Base-by-base conservation (phyloP, 495 filamentous ascomycete genomes). In the Jackrogersella multiformis region DNA sequence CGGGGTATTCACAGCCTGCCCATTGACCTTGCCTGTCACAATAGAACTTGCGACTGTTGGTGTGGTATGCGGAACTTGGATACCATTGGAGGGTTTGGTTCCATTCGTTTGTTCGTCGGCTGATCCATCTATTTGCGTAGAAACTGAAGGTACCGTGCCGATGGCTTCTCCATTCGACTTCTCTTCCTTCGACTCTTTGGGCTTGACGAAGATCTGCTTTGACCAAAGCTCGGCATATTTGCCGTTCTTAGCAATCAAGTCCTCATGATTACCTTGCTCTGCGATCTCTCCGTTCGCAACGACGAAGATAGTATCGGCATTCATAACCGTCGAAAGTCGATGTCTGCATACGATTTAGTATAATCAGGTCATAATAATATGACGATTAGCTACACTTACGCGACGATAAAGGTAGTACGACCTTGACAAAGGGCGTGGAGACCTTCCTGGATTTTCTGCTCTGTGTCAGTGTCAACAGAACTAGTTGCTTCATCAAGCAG, bases 271-370 rank as follows among this genome's bases (percentile, higher is more conserved):
- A 7, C 90, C 88, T 44, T 85, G 79, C 75, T 92, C 88, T 3
- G 86, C 78, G 61, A 90, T 84, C 59, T 85, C 77, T 10, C 89
- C 90, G 34, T 89, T 82, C 53, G 85, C 81, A 52, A 91, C 79
- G 18, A 91, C 88, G 51, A 90, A 78, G 61, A 91, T 90, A 46
- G 80, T 79, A 57, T 91, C 87, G 13, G 87, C 88, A 66, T 87
- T 86, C 86, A 89, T 86, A 53, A 89, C 88, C 6, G 87, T 92
- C 7, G 87, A 91, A 49, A 90, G 79, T 18, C 87, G 88, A 76
- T 90, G 89, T 0, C 82, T 85, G 64, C 0, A 1, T 38, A 4
- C 63, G 55, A 18, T 39, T 65, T 36, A 72, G 58, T 32, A 68
- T 51, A 24, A 32, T 13, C 32, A 18, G 13, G 4, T 44, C 18